Evolutionary conservation across 805 yeast genomes (phyloP), one percentile per base, ranked within the genome.

Genomic region (Metschnikowia orientalis): DNA sequence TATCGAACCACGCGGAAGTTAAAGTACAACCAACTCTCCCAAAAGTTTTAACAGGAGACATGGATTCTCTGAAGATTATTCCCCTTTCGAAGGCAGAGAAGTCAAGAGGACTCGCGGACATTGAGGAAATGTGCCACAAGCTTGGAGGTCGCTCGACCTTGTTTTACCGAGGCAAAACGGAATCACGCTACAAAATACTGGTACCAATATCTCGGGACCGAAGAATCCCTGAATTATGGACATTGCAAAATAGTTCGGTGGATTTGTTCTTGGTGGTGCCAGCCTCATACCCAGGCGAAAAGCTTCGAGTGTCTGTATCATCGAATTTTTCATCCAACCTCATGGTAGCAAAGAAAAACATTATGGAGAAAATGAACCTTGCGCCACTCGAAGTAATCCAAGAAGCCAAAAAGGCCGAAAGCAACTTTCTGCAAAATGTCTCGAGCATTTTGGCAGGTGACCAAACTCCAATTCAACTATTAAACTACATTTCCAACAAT

Each of bases 181-280:
- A 54, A 28, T 53, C 50, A 19, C 49, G 57, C 14, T 63, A 54
- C 44, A 63, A 60, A 36, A 38, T 66, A 5, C 44, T 44, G 6
- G 18, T 65, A 4, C 69, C 69, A 4, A 44, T 62, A 9, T 28
- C 21, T n/a, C 28, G 26, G 4, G 18, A 30, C 8, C 28, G 32
- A 8, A 30, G 31, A 9, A 24, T 52, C 5, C 71, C 69, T 2
- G 41, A 40, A 9, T 28, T 56, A 7, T 65, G 69, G 69, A 28
- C 32, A 2, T 31, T 40, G 18, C 36, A 35, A 11, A 47, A 53
- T 32, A 44, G 26, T 41, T 8, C 36, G 8, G 31, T 64, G 3
- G 69, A 65, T 21, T 25, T 65, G 12, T 45, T 62, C 37, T 26
- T 66, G 7, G 40, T 50, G 2, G 53, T 66, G 11, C 71, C 69